Evolutionary conservation across 2,329 filamentous ascomycete species (phyloP), one percentile per base, ranked within the genome.

Genomic region (Ilyonectria destructans): DNA sequence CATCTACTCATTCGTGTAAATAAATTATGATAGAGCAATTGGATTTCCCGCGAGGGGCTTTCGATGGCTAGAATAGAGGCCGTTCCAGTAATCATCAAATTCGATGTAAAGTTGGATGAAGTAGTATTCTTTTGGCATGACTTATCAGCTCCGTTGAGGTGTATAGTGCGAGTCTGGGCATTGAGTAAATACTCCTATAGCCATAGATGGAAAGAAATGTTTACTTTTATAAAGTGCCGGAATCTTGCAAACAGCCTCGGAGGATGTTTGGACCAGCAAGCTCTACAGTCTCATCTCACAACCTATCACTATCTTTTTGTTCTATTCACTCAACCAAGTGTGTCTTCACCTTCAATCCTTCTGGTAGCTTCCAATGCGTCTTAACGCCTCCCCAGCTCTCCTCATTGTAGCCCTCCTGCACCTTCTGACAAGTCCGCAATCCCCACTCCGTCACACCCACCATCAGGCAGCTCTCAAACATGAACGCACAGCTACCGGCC

Each of bases 301-400:
- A 17, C 49, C 29, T 33, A 19, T 4, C 17, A n/a, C 26, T 15
- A 12, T 3, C 9, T 15, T 17, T 23, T 21, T 3, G 10, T 10
- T 12, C 26, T n/a, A 7, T 4, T 52, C 56, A 69, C 46, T 62
- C 35, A n/a, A 73, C 56, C 17, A 73, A 67, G 43, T 77, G 75
- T 13, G 68, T 59, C 58, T 74, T 76, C 12, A 80, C 75, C 65
- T 77, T 68, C 35, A 73, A 63, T 1, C 79, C 82, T 40, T 81
- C 80, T 0, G 85, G 84, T 74, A 75, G 76, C 76, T 82, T 81
- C 85, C 91, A 93, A 77, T 92, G 88, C 49, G 90, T 86, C 80
- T 89, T 88, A 59, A 93, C 82, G 0, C 87, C 87, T 31, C 86
- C 90, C 94, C 94, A 97, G 78, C 93, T 95, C 84, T 97, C 92